A percentile compares a stretch with the other conserved stretches of the same genome.
Evolutionary conservation across 805 yeast genomes (phyloP).

Genomic region (Saccharomycodes ludwigii): DNA sequence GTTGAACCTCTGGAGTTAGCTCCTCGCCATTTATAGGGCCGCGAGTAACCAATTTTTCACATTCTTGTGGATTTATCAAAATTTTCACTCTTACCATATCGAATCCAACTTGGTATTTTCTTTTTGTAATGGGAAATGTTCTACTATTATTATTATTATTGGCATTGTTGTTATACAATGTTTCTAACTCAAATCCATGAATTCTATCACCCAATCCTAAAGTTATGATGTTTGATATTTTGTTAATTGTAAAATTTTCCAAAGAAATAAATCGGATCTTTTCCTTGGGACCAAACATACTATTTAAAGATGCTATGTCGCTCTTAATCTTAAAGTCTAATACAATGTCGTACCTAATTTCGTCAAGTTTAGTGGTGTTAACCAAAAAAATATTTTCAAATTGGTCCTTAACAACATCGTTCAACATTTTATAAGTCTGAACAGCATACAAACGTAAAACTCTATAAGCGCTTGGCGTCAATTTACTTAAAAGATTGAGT

Average conservation of each 20-base stretch:
- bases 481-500: slow-evolving; percentile 70
- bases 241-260: slow-evolving; percentile 53
- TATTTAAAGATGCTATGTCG: slow-evolving; percentile 20
- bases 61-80: slow-evolving; percentile 53
- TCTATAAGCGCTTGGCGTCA: slow-evolving; percentile 57
- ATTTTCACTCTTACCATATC: slow-evolving; percentile 45
- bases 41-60: slow-evolving; percentile 73
- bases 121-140: slow-evolving; percentile 28
- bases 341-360: slow-evolving; percentile 53
- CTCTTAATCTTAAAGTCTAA: slow-evolving; percentile 35
- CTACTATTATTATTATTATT: slow-evolving; percentile 12
- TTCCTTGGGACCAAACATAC: slow-evolving; percentile 53
- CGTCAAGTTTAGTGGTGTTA: slow-evolving; percentile 35
- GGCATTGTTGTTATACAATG: slow-evolving; percentile 7
- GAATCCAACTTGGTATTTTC: slow-evolving; percentile 29
- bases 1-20: slow-evolving; percentile 36
- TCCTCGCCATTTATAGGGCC: slow-evolving; percentile 65
- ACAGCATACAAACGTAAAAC: slow-evolving; percentile 52
- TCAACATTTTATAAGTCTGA: slow-evolving; percentile 54
- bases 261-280: slow-evolving; percentile 59
- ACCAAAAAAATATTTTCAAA: slow-evolving; percentile 67
- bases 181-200: slow-evolving; percentile 23
- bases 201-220: slow-evolving; percentile 44
- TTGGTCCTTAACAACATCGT: slow-evolving; percentile 74
- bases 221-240: slow-evolving; percentile 43